phyloP scores from a whole-genome alignment of 2,329 filamentous ascomycete genomes.

The Sphaerostilbella broomeana region DNA sequence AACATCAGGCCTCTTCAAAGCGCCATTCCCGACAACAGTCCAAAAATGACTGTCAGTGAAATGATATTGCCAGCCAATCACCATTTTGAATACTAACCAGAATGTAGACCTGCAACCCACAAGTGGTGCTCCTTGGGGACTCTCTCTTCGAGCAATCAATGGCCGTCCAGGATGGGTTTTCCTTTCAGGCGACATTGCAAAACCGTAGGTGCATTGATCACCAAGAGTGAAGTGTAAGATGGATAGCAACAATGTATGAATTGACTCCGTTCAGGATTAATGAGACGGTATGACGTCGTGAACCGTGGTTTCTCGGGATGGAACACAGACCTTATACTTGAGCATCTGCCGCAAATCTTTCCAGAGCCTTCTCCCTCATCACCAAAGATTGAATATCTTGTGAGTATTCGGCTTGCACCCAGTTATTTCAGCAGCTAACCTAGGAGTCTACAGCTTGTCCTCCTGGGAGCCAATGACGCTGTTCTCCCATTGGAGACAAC shows the following conservation, averaged over 20 bases:
- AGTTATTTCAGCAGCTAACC: too few relatives aligned
- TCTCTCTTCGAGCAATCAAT: conserved; percentile 71
- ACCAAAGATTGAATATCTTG: conserved; percentile 60
- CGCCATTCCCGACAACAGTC: too few relatives aligned
- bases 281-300: conserved; percentile 73
- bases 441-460: conserved; percentile 52
- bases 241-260: too few relatives aligned
- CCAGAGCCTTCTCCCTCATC: conserved; percentile 53
- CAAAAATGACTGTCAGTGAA: conserved; percentile 19
- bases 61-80: too few relatives aligned
- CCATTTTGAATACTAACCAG: neutral
- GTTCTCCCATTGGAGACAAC: conserved; percentile 56
- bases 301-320: conserved; percentile 87
- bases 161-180: conserved; percentile 60
- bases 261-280: conserved; percentile 52
- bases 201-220: conserved; percentile 45
- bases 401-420: too few relatives aligned
- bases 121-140: conserved; percentile 82
- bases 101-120: conserved; percentile 52
- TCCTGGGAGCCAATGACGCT: conserved; percentile 90
- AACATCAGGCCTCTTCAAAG: too few relatives aligned
- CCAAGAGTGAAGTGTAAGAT: too few relatives aligned
- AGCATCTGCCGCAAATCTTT: conserved; percentile 63
- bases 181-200: conserved; percentile 65
- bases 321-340: conserved; percentile 68